Base-by-base conservation (phyloP, 2,329 filamentous ascomycete species). In the Neofusicoccum ribis region DNA sequence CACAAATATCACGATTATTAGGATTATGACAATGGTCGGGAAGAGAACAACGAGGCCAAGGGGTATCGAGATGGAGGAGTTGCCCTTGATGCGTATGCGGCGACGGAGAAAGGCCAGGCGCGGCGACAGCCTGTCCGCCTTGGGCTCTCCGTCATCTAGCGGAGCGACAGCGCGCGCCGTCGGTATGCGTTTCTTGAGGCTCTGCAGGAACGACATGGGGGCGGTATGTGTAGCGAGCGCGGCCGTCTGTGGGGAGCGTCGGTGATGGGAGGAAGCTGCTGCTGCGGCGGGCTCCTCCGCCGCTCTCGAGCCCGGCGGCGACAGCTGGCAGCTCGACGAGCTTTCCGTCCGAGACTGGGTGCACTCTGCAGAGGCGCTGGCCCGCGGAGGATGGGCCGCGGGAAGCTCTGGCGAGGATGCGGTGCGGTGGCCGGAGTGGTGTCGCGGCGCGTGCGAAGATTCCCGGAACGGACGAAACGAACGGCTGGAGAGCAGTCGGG, bases 1-100 rank as follows among this genome's bases (percentile, higher is more conserved):
- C 74, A 96, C 86, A 77, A 98, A 93, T 67, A 99, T 86, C 72
- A 97, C 83, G 69, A 98, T 82, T 78, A 98, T 96, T 77, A 97
- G 85, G 73, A 97, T 86, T 80, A 98, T 87, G 73, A 97, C 91
- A 76, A 97, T 89, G 76, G 91, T 88, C 69, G 95, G 95, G 77
- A 98, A 98, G 71, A 98, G 83, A 70, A 99, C 85, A 71, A 98
- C 92, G 74, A 97, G 88, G 70, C 94, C 94, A 61, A 99, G 83
- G 31, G 95, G 95, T 76, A 98, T 89, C 60, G 94, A 97, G 77
- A 97, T 88, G 74, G 90, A 91, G 64, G 93, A 97, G 79, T 96
- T 97, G 73, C 92, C 92, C 80, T 89, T 91, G 81, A 99, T 82
- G 71, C 93, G 89, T 83, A 99, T 87, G 60, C 94, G 91, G 74